phyloP scores from a whole-genome alignment of 1,284 basidiomycete species.

The Psilocybe mexicana region DNA sequence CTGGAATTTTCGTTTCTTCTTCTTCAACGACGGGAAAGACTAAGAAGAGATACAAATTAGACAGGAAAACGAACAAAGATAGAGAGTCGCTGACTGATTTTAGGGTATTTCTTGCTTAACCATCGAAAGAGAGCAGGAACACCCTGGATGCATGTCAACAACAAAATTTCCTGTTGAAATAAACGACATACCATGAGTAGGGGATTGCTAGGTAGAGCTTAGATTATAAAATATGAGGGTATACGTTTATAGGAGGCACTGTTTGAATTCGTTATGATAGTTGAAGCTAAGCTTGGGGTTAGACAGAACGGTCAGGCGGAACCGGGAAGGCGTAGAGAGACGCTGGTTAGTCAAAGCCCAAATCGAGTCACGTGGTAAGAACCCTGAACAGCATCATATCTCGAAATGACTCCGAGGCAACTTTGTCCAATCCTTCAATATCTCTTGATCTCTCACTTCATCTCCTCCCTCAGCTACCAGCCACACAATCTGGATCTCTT shows the following conservation, averaged over 20 bases:
- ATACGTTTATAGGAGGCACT: neutral
- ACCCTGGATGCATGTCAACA: constrained; percentile 56
- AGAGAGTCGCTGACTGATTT: constrained; percentile 67
- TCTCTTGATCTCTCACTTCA: neutral
- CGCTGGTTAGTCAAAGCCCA: neutral
- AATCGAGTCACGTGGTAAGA: neutral
- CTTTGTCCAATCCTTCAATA: neutral
- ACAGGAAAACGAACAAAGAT: constrained; percentile 1
- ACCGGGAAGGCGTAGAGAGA: too few relatives aligned
- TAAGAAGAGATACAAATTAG: constrained; percentile 28
- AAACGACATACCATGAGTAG: constrained; percentile 4
- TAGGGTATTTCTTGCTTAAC: constrained; percentile 96
- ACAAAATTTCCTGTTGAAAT: neutral
- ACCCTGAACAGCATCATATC: neutral
- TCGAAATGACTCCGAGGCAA: neutral
- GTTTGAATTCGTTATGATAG: neutral
- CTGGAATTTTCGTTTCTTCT: constrained; percentile 68
- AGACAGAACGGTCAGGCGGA: too few relatives aligned
- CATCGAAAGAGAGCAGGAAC: constrained; percentile 93
- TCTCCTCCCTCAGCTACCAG: too few relatives aligned
- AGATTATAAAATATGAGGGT: neutral
- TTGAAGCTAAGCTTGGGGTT: neutral
- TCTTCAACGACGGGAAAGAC: constrained; percentile 84
- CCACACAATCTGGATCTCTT: neutral
- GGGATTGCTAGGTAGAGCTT: neutral